Conservation (phyloP, 106 monocot genomes). For the Posidonia australis region DNA sequence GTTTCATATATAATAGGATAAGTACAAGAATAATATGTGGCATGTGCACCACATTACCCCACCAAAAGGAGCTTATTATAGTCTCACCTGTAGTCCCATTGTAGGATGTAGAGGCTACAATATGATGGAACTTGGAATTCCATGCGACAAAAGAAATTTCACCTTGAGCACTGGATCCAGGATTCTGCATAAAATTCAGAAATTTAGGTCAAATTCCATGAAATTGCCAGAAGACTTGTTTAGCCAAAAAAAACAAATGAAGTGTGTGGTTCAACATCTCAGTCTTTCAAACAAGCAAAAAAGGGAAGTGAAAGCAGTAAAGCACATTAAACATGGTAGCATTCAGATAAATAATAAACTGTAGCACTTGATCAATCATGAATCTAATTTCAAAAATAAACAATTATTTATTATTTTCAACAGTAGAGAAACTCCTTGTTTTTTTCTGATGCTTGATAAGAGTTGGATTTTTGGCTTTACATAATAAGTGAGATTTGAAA, state of each 20-base stretch:
- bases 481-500: no score
- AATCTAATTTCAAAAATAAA: no score
- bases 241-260: background rate
- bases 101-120: slow-evolving; percentile 86
- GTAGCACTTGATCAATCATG: no score
- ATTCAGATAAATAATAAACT: no score
- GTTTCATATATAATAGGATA: background rate
- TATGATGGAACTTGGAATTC: slow-evolving; percentile 84
- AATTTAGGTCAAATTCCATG: background rate
- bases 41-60: background rate
- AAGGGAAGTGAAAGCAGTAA: no score
- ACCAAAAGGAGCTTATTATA: background rate
- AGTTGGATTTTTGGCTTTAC: no score
- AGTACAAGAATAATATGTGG: background rate
- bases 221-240: background rate
- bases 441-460: no score
- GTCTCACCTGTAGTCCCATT: slow-evolving; percentile 70
- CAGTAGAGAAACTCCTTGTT: no score
- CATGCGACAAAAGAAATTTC: slow-evolving; percentile 87
- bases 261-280: background rate
- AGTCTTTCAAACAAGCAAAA: no score
- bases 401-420: no score
- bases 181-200: slow-evolving; percentile 29
- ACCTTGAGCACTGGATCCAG: slow-evolving; percentile 60
- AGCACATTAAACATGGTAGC: no score